These are phyloP conservation scores for Stylosanthes scabra DNA, from an alignment of 331 rosid genomes.

Conservation along the genomic window DNA sequence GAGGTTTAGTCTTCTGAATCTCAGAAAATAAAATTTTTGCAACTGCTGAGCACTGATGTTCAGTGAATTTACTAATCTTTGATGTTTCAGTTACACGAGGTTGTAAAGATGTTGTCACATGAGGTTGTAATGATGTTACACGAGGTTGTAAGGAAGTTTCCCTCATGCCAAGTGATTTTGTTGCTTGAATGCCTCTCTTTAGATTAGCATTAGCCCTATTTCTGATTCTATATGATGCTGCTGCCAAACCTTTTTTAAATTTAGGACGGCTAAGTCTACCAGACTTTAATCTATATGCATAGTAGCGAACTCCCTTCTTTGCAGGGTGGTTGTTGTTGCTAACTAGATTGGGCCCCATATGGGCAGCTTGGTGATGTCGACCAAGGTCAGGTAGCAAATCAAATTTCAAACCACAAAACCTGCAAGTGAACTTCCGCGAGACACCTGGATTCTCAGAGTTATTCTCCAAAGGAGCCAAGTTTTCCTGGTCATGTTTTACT, in stretches of 20 bases:
- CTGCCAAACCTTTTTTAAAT: conserved; percentile 75
- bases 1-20: conserved; percentile 80
- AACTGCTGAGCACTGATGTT: conserved; percentile 80
- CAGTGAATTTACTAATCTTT: conserved; percentile 62
- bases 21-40: conserved; percentile 87
- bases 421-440: conserved; percentile 76
- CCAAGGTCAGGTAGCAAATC: conserved; percentile 98
- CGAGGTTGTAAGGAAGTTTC: conserved; percentile 49
- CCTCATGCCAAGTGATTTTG: conserved; percentile 63
- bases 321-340: conserved; percentile 66
- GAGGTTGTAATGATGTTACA: conserved; percentile 22
- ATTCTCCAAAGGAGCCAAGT: conserved; percentile 62
- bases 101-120: conserved; percentile 31
- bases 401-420: conserved; percentile 96
- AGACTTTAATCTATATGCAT: conserved; percentile 84
- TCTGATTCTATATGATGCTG: conserved; percentile 83
- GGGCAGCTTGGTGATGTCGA: conserved; percentile 99
- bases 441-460: conserved; percentile 61
- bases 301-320: conserved; percentile 86
- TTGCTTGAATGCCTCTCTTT: conserved; percentile 75
- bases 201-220: conserved; percentile 77
- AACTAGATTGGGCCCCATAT: conserved; percentile 84
- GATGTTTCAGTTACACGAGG: conserved; percentile 57
- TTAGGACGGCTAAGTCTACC: conserved; percentile 95
- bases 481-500: conserved; percentile 56